Evolutionary conservation across 2,329 filamentous ascomycete species (phyloP).

Genomic region (Fusarium devonianum): DNA sequence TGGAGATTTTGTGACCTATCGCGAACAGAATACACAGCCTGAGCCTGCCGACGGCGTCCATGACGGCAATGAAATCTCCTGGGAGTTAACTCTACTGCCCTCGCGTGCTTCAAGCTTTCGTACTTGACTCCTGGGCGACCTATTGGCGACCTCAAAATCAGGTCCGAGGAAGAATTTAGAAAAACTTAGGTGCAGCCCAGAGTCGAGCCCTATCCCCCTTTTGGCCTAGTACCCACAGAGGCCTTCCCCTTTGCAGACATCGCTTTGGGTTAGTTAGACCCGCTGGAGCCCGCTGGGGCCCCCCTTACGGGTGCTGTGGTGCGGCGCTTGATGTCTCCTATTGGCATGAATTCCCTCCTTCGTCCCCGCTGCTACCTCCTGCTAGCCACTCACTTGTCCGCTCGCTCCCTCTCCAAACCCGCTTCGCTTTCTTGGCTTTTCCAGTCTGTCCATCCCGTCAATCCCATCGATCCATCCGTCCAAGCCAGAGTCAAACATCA

Average conservation of each 20-base stretch:
- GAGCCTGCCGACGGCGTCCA: too few relatives aligned
- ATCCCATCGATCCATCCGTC: constrained; percentile 28
- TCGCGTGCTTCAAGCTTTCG: constrained; percentile 8
- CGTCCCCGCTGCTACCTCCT: constrained; percentile 3
- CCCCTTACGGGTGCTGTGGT: constrained; percentile 12
- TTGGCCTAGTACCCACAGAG: constrained; percentile 13
- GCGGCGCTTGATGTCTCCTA: constrained; percentile 31
- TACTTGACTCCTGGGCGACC: background rate
- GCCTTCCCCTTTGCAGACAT: constrained; percentile 29
- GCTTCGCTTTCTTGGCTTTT: constrained; percentile 33
- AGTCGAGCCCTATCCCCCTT: constrained; percentile 14
- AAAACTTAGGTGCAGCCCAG: constrained; percentile 12
- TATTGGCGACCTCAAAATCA: background rate
- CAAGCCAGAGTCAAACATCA: constrained; percentile 18
- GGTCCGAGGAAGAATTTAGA: constrained; percentile 21
- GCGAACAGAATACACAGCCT: too few relatives aligned
- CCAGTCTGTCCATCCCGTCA: constrained; percentile 34
- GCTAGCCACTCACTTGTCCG: constrained; percentile 33
- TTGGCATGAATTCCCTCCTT: constrained; percentile 31
- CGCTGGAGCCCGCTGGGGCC: constrained; percentile 21
- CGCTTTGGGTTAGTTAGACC: background rate
- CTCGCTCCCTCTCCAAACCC: constrained; percentile 32
- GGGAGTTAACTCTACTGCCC: background rate
- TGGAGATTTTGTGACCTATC: too few relatives aligned
- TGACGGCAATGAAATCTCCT: too few relatives aligned